Evolutionary conservation across 495 filamentous ascomycete species (phyloP).

Genomic region (Lasiosphaeris hirsuta): DNA sequence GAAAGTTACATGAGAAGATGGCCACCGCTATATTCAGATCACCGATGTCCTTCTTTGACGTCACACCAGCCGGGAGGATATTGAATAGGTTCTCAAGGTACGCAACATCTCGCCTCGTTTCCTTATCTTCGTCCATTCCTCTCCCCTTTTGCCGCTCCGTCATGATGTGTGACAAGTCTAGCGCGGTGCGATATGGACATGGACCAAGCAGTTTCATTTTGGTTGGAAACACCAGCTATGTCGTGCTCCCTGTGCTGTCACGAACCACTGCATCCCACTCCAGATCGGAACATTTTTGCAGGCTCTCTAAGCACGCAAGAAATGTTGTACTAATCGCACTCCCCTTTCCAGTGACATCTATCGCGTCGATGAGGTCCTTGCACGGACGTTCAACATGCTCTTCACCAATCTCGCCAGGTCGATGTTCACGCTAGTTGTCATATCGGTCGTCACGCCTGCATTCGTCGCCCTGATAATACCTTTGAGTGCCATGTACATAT

Average conservation of each 20-base stretch:
- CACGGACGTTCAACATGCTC: constrained; percentile 88
- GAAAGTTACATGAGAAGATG: constrained; percentile 97
- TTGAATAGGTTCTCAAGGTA: constrained; percentile 94
- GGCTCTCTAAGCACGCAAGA: constrained; percentile 1
- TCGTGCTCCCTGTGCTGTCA: constrained; percentile 15
- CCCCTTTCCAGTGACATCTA: constrained; percentile 74
- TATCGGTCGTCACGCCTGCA: constrained; percentile 73
- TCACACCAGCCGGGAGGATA: constrained; percentile 94
- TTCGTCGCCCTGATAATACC: constrained; percentile 82
- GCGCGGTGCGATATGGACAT: constrained; percentile 15
- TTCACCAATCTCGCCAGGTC: constrained; percentile 87
- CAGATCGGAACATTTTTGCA: constrained; percentile 13
- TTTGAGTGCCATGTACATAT: constrained; percentile 76
- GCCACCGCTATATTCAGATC: constrained; percentile 96
- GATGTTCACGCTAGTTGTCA: constrained; percentile 81
- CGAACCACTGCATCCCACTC: constrained; percentile 10
- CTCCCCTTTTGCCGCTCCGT: neutral
- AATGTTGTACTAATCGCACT: constrained; percentile 28
- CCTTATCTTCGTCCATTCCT: neutral
- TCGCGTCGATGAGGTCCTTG: constrained; percentile 90
- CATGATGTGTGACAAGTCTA: constrained; percentile 16
- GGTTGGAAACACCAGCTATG: constrained; percentile 14
- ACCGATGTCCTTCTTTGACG: constrained; percentile 99
- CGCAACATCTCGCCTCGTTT: constrained; percentile 26
- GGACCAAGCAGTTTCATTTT: constrained; percentile 19